These are phyloP conservation scores for Petrea volubilis DNA, from an alignment of 257 asterid species.

Conservation along the genomic window DNA sequence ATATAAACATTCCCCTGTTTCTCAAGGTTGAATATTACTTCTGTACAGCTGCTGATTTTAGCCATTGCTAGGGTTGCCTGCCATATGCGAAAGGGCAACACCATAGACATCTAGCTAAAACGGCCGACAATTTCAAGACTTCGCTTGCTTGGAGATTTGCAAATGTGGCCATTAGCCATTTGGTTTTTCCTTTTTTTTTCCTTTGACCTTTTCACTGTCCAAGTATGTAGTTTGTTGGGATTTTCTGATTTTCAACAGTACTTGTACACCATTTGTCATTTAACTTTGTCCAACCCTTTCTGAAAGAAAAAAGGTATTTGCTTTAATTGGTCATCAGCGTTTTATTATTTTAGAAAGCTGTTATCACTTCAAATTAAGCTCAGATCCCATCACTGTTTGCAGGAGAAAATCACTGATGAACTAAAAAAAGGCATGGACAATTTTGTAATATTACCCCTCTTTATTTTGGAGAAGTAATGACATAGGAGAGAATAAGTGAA, in stretches of 20 bases:
- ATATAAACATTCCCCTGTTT: slow-evolving; percentile 2
- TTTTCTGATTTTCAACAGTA: neutral
- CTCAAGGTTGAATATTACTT: slow-evolving; percentile 21
- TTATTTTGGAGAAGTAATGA: neutral
- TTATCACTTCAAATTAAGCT: neutral
- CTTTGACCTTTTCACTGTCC: neutral
- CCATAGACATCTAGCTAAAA: slow-evolving; percentile 16
- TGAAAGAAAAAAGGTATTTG: neutral
- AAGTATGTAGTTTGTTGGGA: neutral
- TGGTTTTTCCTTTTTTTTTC: neutral
- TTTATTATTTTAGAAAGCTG: neutral
- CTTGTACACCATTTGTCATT: slow-evolving; percentile 1
- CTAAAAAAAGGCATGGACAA: neutral
- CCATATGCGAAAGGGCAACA: neutral
- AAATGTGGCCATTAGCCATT: slow-evolving; percentile 8
- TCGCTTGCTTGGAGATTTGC: slow-evolving; percentile 21
- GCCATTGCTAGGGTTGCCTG: neutral
- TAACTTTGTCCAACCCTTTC: neutral
- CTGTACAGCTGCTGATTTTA: slow-evolving; percentile 30
- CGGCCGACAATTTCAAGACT: neutral
- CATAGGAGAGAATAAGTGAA: slow-evolving; percentile 30
- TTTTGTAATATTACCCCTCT: neutral
- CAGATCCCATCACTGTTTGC: neutral
- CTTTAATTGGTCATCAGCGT: neutral
- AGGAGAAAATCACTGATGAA: neutral